phyloP scores from a whole-genome alignment of 1,284 basidiomycete genomes.

The Cutaneotrichosporon mucoides region DNA sequence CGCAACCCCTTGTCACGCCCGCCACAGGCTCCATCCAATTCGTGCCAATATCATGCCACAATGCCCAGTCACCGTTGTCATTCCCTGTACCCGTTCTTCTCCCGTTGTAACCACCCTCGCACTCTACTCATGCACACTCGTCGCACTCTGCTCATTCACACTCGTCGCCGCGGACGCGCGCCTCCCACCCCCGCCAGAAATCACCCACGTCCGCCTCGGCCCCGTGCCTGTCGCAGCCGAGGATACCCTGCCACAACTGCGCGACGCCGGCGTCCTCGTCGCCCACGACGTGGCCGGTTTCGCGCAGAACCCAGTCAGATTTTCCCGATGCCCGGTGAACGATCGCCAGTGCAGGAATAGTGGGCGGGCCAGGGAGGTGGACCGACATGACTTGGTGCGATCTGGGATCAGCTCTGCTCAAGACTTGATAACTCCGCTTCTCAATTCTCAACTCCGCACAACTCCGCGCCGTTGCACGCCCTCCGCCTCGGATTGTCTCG shows the following conservation, averaged over 20 bases:
- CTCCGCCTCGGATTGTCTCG: too few species aligned
- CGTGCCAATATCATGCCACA: too few species aligned
- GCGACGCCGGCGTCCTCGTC: conserved; percentile 30
- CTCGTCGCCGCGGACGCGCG: not conserved
- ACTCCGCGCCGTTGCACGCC: too few species aligned
- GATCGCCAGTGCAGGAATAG: conserved; percentile 26
- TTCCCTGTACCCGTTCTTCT: too few species aligned
- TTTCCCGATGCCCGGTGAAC: conserved; percentile 27
- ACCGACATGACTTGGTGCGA: conserved; percentile 31
- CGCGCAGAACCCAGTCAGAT: conserved; percentile 29
- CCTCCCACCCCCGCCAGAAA: conserved; percentile 33
- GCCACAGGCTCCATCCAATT: too few species aligned
- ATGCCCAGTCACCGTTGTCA: too few species aligned
- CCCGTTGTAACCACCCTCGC: too few species aligned
- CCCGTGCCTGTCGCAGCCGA: conserved; percentile 30
- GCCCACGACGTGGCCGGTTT: conserved; percentile 38
- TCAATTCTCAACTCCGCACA: too few species aligned
- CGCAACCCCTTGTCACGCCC: too few species aligned
- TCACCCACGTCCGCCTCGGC: conserved; percentile 1
- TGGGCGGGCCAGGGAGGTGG: conserved; percentile 18
- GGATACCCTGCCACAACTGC: conserved; percentile 33
- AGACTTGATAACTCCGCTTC: not conserved
- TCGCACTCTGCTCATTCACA: too few species aligned
- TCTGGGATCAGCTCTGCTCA: conserved; percentile 20
- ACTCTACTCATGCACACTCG: too few species aligned